Conservation (phyloP, 2,329 filamentous ascomycete species). For the Venturia oleaginea region DNA sequence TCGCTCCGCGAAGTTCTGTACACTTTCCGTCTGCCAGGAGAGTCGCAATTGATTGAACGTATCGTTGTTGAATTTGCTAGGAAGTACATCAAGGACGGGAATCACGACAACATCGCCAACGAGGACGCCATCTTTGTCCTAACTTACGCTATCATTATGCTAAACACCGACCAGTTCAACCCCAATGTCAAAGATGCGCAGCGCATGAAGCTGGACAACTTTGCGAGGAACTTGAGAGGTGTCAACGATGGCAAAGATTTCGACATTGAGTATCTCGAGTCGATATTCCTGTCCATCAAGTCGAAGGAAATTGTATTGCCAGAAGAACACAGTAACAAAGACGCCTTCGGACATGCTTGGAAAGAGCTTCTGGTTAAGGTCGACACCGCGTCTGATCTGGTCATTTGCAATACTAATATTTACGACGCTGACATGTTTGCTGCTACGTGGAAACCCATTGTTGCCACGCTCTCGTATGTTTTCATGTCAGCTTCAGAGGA, state of each 20-base stretch:
- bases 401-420: conserved; percentile 81
- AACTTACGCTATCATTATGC: conserved; percentile 92
- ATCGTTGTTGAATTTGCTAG: conserved; percentile 83
- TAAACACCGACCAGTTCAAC: conserved; percentile 96
- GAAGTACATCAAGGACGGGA: conserved; percentile 64
- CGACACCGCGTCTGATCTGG: conserved; percentile 61
- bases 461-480: conserved; percentile 92
- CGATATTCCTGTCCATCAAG: conserved; percentile 86
- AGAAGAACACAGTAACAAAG: conserved; percentile 92
- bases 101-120: conserved; percentile 67
- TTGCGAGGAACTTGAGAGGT: conserved; percentile 80
- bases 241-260: conserved; percentile 85
- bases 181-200: conserved; percentile 71
- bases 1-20: conserved; percentile 80
- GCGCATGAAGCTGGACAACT: conserved; percentile 78
- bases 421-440: conserved; percentile 98
- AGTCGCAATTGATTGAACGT: conserved; percentile 84
- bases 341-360: conserved; percentile 97
- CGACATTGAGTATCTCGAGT: conserved; percentile 68
- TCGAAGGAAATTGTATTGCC: conserved; percentile 92
- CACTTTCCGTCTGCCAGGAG: conserved; percentile 86
- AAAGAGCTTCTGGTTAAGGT: conserved; percentile 86
- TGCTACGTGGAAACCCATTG: conserved; percentile 88
- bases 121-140: conserved; percentile 84
- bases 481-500: conserved; percentile 99